Conservation (phyloP, 768 basidiomycete species). For the Russula olivacea region DNA sequence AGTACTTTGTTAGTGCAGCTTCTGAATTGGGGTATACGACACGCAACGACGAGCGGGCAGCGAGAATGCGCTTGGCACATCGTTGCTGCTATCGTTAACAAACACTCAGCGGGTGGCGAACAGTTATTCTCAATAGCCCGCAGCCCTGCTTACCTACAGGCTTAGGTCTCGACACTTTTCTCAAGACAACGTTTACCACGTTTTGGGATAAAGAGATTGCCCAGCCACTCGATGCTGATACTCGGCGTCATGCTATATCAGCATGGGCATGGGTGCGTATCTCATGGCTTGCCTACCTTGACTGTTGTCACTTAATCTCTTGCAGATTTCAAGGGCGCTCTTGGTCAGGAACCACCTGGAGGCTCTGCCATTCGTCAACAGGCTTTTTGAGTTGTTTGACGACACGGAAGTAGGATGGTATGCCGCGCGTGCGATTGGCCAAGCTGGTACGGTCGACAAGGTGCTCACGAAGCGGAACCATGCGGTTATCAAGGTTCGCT, state of each 20-base stretch:
- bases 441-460: slow-evolving; percentile 53
- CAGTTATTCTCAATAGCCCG: not conserved
- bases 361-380: slow-evolving; percentile 51
- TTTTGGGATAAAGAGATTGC: slow-evolving; percentile 50
- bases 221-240: slow-evolving; percentile 29
- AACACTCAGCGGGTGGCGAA: slow-evolving; percentile 57
- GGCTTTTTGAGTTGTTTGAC: slow-evolving; percentile 63
- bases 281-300: not conserved
- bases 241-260: slow-evolving; percentile 48
- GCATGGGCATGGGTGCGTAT: slow-evolving; percentile 65
- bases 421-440: slow-evolving; percentile 71
- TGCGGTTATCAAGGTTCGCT: slow-evolving; percentile 63
- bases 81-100: slow-evolving; percentile 71
- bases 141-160: slow-evolving; percentile 8
- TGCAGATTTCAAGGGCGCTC: slow-evolving; percentile 72
- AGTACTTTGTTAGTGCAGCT: slow-evolving; percentile 48
- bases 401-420: slow-evolving; percentile 61
- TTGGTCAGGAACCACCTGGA: slow-evolving; percentile 64
- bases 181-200: slow-evolving; percentile 34
- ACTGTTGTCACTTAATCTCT: not conserved
- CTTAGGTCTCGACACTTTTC: slow-evolving; percentile 46
- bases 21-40: slow-evolving; percentile 53
- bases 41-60: slow-evolving; percentile 46
- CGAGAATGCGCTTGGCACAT: slow-evolving; percentile 50
- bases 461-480: slow-evolving; percentile 73